Evolutionary conservation across 768 basidiomycete genomes (phyloP).

Genomic region (Aureoboletus auriporus): DNA sequence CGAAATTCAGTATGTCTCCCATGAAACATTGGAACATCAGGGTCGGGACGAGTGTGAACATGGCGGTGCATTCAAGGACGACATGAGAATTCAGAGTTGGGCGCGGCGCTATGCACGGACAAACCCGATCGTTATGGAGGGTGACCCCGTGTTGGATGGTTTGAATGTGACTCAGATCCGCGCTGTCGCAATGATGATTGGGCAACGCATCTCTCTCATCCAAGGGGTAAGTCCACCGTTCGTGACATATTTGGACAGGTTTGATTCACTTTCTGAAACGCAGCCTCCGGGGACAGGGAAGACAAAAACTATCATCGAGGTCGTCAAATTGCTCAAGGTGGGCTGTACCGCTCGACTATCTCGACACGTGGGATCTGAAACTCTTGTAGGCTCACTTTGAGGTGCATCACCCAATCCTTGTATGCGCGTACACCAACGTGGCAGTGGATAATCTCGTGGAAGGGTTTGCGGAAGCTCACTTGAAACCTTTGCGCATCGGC

Average conservation of each 20-base stretch:
- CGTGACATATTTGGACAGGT: neutral
- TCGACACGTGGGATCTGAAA: neutral
- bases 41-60: constrained; percentile 21
- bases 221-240: constrained; percentile 65
- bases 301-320: constrained; percentile 87
- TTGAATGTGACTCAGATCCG: constrained; percentile 76
- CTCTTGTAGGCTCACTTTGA: constrained; percentile 64
- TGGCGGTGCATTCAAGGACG: constrained; percentile 57
- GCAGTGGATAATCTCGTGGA: constrained; percentile 90
- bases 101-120: constrained; percentile 57
- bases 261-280: constrained; percentile 3
- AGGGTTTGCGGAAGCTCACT: constrained; percentile 54
- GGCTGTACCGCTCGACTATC: neutral
- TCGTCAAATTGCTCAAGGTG: constrained; percentile 76
- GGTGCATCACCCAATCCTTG: constrained; percentile 78
- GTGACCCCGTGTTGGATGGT: constrained; percentile 64
- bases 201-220: constrained; percentile 71
- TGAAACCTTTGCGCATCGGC: constrained; percentile 78
- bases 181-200: constrained; percentile 86
- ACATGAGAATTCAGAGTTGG: constrained; percentile 83
- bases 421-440: constrained; percentile 93
- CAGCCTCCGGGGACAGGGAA: constrained; percentile 93
- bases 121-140: constrained; percentile 64
- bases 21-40: constrained; percentile 37
- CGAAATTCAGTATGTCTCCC: constrained; percentile 35